Conservation (phyloP, 1,139 yeast genomes). For the Geotrichum klebahnii region DNA sequence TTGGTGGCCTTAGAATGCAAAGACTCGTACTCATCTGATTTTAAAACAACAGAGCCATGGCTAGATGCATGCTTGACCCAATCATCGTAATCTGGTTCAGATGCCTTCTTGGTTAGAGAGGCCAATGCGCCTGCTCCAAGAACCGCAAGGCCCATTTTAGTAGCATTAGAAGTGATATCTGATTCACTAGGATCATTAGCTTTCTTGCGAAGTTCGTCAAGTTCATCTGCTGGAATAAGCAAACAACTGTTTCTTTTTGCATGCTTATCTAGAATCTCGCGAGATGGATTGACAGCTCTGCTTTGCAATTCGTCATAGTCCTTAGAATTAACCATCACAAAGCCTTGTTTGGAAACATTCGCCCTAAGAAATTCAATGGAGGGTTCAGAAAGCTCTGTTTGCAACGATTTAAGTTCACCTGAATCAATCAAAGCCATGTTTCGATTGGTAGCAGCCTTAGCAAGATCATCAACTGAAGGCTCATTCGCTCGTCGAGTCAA, state of each 20-base stretch:
- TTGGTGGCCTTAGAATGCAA: slow-evolving; percentile 11
- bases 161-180: slow-evolving; percentile 31
- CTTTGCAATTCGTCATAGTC: slow-evolving; percentile 35
- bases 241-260: slow-evolving; percentile 31
- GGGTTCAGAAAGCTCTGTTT: slow-evolving; percentile 13
- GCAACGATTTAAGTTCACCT: slow-evolving; percentile 25
- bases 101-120: slow-evolving; percentile 40
- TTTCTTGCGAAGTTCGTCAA: slow-evolving; percentile 24
- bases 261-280: slow-evolving; percentile 39
- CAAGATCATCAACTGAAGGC: slow-evolving; percentile 25
- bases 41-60: slow-evolving; percentile 34
- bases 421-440: slow-evolving; percentile 32
- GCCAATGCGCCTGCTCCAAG: slow-evolving; percentile 34
- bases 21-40: slow-evolving; percentile 27
- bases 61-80: slow-evolving; percentile 34
- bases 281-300: slow-evolving; percentile 39
- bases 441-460: slow-evolving; percentile 28
- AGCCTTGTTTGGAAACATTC: slow-evolving; percentile 10
- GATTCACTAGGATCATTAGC: slow-evolving; percentile 31
- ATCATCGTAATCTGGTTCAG: slow-evolving; percentile 28
- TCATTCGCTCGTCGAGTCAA: slow-evolving; percentile 22
- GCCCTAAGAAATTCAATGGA: slow-evolving; percentile 11
- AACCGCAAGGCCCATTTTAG: slow-evolving; percentile 29
- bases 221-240: slow-evolving; percentile 29
- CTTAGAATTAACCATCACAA: slow-evolving; percentile 19